Percentiles rank a stretch among this genome's conserved stretches.
Conservation (phyloP, 2,329 filamentous ascomycete genomes). For the Dactylellina leptospora region DNA sequence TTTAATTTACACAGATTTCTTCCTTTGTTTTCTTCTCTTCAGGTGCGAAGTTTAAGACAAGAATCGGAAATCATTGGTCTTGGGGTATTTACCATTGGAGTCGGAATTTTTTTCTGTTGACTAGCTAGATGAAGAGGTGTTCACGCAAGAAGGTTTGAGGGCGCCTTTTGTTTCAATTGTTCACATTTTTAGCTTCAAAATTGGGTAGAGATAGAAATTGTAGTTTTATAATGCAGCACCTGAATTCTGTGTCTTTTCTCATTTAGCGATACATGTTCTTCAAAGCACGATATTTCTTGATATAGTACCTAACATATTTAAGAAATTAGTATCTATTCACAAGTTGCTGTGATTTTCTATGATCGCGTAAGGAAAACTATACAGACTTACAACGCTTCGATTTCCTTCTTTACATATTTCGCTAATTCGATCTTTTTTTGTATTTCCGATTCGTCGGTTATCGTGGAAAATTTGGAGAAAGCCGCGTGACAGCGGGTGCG, state of each 20-base stretch:
- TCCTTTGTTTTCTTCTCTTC: not conserved
- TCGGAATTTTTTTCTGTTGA: not conserved
- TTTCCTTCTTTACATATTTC: slow-evolving; percentile 50
- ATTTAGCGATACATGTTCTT: slow-evolving; percentile 31
- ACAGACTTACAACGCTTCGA: slow-evolving; percentile 44
- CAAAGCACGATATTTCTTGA: slow-evolving; percentile 45
- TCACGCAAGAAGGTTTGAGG: no score
- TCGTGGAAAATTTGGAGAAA: slow-evolving; percentile 21
- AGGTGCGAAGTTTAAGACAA: not conserved
- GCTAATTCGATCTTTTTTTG: slow-evolving; percentile 19
- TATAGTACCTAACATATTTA: slow-evolving; percentile 29
- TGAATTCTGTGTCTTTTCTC: no score
- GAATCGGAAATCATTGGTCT: not conserved
- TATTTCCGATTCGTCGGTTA: slow-evolving; percentile 38
- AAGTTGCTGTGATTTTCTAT: not conserved
- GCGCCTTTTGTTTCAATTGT: not conserved
- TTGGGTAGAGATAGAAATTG: no score
- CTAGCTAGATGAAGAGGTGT: no score
- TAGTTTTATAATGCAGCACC: no score
- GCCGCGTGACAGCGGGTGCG: slow-evolving; percentile 45
- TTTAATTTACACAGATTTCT: slow-evolving; percentile 2
- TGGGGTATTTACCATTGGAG: slow-evolving; percentile 16
- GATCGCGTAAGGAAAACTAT: not conserved
- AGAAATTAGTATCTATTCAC: not conserved
- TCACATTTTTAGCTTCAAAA: no score